Conservation (phyloP, 257 asterid species). For the Linderniella brevidens region DNA sequence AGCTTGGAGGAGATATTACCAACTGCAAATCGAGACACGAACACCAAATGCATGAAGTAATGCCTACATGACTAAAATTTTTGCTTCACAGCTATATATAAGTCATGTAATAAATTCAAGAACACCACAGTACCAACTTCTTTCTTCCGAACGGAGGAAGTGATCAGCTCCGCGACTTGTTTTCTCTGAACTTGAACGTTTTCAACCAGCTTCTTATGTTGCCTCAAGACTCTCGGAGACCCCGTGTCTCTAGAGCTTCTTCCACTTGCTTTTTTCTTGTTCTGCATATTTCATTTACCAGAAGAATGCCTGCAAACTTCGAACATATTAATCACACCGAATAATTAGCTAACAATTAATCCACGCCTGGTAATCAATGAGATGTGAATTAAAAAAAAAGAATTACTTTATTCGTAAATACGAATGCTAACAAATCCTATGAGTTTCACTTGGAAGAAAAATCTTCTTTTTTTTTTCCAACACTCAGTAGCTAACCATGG, state of each 20-base stretch:
- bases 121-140: conserved; percentile 41
- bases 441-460: no score
- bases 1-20: conserved; percentile 29
- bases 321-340: neutral
- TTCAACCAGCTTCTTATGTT: conserved; percentile 43
- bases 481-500: no score
- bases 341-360: neutral
- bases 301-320: conserved; percentile 7
- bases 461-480: no score
- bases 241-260: conserved; percentile 40
- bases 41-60: conserved; percentile 12
- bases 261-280: conserved; percentile 41
- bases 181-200: conserved; percentile 47
- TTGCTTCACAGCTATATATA: neutral
- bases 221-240: conserved; percentile 49
- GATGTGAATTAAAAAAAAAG: no score
- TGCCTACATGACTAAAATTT: conserved; percentile 9
- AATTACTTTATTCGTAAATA: no score
- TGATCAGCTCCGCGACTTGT: conserved; percentile 55
- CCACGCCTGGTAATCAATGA: no score
- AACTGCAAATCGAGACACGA: conserved; percentile 30
- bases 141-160: conserved; percentile 88
- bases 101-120: conserved; percentile 3
- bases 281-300: conserved; percentile 42
- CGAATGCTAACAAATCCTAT: no score